These are phyloP conservation scores for Massospora cicadina DNA, from an alignment of 371 early-diverging fungal genomes.

Conservation along the genomic window DNA sequence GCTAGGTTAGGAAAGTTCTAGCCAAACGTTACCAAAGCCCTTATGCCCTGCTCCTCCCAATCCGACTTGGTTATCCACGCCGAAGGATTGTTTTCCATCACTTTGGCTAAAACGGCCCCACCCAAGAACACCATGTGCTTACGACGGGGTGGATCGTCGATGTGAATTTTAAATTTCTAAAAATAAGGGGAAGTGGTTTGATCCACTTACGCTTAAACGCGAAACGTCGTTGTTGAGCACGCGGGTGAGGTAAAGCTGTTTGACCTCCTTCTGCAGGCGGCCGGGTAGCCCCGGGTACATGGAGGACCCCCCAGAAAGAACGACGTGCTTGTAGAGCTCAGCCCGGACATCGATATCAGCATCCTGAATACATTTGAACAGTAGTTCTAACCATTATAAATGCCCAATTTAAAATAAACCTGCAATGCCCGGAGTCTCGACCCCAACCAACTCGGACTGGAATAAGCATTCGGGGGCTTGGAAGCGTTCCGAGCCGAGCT, in stretches of 20 bases:
- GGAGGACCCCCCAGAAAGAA: conserved; percentile 92
- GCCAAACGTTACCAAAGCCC: conserved; percentile 40
- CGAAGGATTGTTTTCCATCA: conserved; percentile 77
- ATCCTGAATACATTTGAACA: conserved; percentile 78
- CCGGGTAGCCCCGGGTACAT: conserved; percentile 95
- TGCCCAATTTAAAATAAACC: conserved; percentile 25
- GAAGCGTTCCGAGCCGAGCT: conserved; percentile 92
- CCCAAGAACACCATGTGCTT: conserved; percentile 97
- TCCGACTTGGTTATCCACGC: conserved; percentile 91
- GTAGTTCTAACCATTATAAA: conserved; percentile 39
- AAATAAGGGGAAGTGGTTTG: neutral
- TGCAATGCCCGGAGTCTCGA: conserved; percentile 84
- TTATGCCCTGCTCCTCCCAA: conserved; percentile 81
- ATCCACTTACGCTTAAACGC: conserved; percentile 48
- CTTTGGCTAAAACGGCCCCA: conserved; percentile 91
- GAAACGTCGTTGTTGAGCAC: conserved; percentile 70
- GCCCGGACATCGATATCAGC: conserved; percentile 85
- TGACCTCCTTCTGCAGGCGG: conserved; percentile 92
- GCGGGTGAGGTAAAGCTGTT: conserved; percentile 79
- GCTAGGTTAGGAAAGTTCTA: neutral
- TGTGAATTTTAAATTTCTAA: conserved; percentile 90
- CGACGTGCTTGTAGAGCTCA: conserved; percentile 90
- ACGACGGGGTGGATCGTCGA: conserved; percentile 94
- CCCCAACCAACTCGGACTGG: conserved; percentile 91
- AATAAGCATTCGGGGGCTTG: conserved; percentile 96